Conservation (phyloP, 805 yeast genomes). For the Jamesozyma jinghongensis region DNA sequence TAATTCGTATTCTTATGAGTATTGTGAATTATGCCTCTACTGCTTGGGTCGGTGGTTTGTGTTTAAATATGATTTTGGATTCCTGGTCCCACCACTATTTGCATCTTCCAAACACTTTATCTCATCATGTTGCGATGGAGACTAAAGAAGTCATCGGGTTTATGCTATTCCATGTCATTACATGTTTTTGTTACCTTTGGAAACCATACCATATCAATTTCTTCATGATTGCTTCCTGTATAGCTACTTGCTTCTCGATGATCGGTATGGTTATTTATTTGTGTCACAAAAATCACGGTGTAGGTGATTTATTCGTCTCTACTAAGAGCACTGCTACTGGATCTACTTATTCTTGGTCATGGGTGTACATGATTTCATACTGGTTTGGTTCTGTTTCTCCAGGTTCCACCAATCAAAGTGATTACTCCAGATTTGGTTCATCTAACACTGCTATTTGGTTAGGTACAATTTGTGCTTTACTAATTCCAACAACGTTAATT, state of each 20-base stretch:
- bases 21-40: constrained; percentile 41
- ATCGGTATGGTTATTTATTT: constrained; percentile 32
- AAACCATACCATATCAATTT: constrained; percentile 38
- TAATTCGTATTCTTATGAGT: constrained; percentile 35
- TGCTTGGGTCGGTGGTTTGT: constrained; percentile 38
- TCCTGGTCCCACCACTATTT: constrained; percentile 34
- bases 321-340: constrained; percentile 25
- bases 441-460: constrained; percentile 21
- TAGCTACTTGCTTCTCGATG: constrained; percentile 33
- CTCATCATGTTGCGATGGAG: constrained; percentile 28
- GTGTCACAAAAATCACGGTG: constrained; percentile 29
- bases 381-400: constrained; percentile 36
- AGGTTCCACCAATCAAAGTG: constrained; percentile 33
- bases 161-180: constrained; percentile 35
- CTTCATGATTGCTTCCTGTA: constrained; percentile 30
- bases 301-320: constrained; percentile 27
- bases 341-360: constrained; percentile 33
- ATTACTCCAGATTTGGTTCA: constrained; percentile 33
- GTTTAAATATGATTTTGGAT: constrained; percentile 32
- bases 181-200: constrained; percentile 32
- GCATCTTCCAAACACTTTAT: constrained; percentile 26
- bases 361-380: constrained; percentile 34
- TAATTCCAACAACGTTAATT: constrained; percentile 33
- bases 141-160: constrained; percentile 32
- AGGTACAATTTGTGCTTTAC: constrained; percentile 29